These are phyloP conservation scores for Trichoderma endophyticum DNA, from an alignment of 2,329 filamentous ascomycete genomes.

Conservation along the genomic window DNA sequence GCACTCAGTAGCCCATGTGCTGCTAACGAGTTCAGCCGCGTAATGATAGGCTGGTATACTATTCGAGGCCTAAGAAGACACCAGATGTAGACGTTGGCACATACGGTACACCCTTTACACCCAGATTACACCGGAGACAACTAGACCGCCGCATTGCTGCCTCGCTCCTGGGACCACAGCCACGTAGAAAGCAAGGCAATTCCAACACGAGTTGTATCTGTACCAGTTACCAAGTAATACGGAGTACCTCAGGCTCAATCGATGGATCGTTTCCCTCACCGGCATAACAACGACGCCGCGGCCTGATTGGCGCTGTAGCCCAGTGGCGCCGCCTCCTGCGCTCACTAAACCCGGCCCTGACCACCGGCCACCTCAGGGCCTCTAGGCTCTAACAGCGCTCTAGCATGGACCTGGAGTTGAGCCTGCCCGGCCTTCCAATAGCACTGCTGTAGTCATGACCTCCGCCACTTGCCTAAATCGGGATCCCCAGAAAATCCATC, in stretches of 20 bases:
- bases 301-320: slow-evolving; percentile 9
- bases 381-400: background rate
- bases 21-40: background rate
- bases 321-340: slow-evolving; percentile 5
- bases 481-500: slow-evolving; percentile 4
- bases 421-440: background rate
- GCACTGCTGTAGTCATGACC: background rate
- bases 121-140: background rate
- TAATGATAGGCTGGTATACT: background rate
- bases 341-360: background rate
- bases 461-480: slow-evolving; percentile 14
- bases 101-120: background rate
- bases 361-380: slow-evolving; percentile 1
- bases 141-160: background rate
- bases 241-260: background rate
- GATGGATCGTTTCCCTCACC: background rate
- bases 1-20: background rate
- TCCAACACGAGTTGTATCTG: background rate
- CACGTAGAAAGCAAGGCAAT: background rate
- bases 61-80: background rate
- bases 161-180: background rate
- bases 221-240: background rate
- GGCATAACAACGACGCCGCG: background rate
- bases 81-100: background rate
- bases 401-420: background rate